Evolutionary conservation across 768 basidiomycete species (phyloP).

Genomic region (Pisolithus sp.): DNA sequence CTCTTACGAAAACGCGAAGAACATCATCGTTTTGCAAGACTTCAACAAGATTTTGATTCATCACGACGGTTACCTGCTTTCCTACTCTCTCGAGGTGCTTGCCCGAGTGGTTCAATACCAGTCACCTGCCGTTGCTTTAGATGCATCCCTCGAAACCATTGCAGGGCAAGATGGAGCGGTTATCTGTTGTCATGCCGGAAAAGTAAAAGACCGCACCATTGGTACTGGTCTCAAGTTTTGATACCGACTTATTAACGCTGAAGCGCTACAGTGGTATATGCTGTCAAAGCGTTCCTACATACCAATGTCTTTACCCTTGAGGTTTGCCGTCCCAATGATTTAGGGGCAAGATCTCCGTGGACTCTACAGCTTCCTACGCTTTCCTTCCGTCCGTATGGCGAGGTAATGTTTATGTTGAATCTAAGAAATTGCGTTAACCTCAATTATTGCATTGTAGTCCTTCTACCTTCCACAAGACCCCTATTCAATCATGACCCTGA

Average conservation of each 20-base stretch:
- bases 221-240: slow-evolving; percentile 33
- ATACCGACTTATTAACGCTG: slow-evolving; percentile 2
- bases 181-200: slow-evolving; percentile 54
- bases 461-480: slow-evolving; percentile 70
- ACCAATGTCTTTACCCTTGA: slow-evolving; percentile 58
- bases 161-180: slow-evolving; percentile 49
- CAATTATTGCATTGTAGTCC: slow-evolving; percentile 33
- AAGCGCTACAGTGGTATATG: slow-evolving; percentile 53
- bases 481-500: slow-evolving; percentile 50
- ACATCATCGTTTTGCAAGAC: slow-evolving; percentile 51
- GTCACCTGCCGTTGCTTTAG: slow-evolving; percentile 39
- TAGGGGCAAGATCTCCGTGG: slow-evolving; percentile 32
- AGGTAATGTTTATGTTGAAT: slow-evolving; percentile 39
- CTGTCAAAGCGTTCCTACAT: slow-evolving; percentile 55
- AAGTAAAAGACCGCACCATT: slow-evolving; percentile 46
- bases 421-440: background rate
- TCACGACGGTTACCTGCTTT: slow-evolving; percentile 46
- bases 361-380: slow-evolving; percentile 16
- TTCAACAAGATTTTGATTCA: slow-evolving; percentile 69
- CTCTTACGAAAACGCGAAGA: slow-evolving; percentile 40
- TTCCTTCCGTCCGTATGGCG: slow-evolving; percentile 59
- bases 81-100: slow-evolving; percentile 70
- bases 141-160: slow-evolving; percentile 57
- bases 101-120: slow-evolving; percentile 51
- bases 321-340: slow-evolving; percentile 37